A percentile compares a stretch with the other conserved stretches of the same genome.
Evolutionary conservation across 805 yeast genomes (phyloP).

Genomic region (Metschnikowia shivogae): DNA sequence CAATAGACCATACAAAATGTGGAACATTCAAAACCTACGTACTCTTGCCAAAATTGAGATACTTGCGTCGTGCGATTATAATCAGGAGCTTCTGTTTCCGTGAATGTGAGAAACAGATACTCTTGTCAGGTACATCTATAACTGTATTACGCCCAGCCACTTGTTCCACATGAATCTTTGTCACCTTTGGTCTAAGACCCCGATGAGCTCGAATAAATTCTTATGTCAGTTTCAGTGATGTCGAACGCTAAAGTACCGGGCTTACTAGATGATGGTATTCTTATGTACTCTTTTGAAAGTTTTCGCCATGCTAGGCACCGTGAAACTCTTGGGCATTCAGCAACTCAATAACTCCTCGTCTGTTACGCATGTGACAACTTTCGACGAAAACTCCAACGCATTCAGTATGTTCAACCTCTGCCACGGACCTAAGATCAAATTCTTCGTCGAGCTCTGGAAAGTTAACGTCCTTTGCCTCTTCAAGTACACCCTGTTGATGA

Average conservation of each 20-base stretch:
- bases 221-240: no score
- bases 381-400: slow-evolving; percentile 1
- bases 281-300: neutral
- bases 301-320: neutral
- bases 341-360: neutral
- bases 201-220: no score
- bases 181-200: no score
- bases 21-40: no score
- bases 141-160: no score
- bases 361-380: slow-evolving; percentile 1
- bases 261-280: neutral
- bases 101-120: no score
- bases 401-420: neutral
- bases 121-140: no score
- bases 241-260: neutral
- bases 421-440: neutral
- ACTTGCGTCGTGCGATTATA: no score
- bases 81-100: no score
- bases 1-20: no score
- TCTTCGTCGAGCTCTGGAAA: neutral
- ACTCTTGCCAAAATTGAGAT: no score
- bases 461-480: neutral
- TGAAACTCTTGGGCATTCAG: neutral
- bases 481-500: slow-evolving; percentile 3
- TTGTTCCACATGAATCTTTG: no score